Conservation (phyloP, 805 yeast genomes). For the Myxozyma sirexii region DNA sequence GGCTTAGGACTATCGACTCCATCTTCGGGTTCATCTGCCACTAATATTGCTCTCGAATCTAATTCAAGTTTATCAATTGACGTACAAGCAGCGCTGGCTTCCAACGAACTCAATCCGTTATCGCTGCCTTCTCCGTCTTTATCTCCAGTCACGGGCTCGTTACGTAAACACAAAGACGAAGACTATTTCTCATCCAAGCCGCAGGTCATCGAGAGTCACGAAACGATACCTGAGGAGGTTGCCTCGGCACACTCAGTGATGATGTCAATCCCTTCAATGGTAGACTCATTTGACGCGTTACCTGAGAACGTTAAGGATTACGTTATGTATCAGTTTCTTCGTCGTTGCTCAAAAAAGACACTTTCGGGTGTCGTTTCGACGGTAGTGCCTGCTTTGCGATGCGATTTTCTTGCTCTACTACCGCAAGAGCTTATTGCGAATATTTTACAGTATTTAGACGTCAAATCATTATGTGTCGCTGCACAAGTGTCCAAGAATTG, state of each 20-base stretch:
- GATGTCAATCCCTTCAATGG: slow-evolving; percentile 36
- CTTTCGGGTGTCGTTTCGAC: slow-evolving; percentile 61
- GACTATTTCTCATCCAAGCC: slow-evolving; percentile 22
- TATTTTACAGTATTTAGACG: slow-evolving; percentile 67
- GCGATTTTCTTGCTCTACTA: slow-evolving; percentile 70
- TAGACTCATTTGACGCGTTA: slow-evolving; percentile 44
- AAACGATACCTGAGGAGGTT: slow-evolving; percentile 1
- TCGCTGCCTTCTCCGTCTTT: slow-evolving; percentile 39
- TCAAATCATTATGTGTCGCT: slow-evolving; percentile 59
- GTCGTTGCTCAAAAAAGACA: slow-evolving; percentile 59
- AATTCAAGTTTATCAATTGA: not conserved
- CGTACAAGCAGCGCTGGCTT: slow-evolving; percentile 12
- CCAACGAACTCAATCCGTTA: slow-evolving; percentile 29
- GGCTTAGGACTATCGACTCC: slow-evolving; percentile 9
- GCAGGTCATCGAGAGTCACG: not conserved
- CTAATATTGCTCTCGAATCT: not conserved
- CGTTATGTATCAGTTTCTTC: slow-evolving; percentile 57
- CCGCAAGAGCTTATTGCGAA: slow-evolving; percentile 75
- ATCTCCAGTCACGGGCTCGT: slow-evolving; percentile 35
- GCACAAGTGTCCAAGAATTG: slow-evolving; percentile 70
- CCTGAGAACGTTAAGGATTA: slow-evolving; percentile 54
- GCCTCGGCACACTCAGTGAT: slow-evolving; percentile 16
- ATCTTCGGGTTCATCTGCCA: not conserved
- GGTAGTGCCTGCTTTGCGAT: slow-evolving; percentile 59
- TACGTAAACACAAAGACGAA: slow-evolving; percentile 8